Conservation (phyloP, 495 filamentous ascomycete species). For the Tuber aestivum region DNA sequence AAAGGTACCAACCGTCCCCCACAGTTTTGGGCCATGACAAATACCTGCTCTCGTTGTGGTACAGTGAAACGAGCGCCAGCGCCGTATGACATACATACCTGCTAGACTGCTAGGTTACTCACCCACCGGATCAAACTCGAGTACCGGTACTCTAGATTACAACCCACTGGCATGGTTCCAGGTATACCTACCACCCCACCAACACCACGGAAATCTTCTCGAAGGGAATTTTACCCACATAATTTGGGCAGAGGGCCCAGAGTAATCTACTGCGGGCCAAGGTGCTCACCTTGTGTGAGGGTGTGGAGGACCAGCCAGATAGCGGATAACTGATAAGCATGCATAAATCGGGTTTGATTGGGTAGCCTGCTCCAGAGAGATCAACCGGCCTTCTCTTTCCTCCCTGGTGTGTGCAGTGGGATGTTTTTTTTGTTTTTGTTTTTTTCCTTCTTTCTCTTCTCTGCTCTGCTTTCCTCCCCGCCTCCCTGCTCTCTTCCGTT, state of each 20-base stretch:
- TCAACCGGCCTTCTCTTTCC: not conserved
- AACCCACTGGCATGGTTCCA: not conserved
- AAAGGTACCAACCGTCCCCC: not conserved
- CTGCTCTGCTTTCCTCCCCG: not conserved
- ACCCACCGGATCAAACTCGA: too few relatives aligned
- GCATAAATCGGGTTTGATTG: not conserved
- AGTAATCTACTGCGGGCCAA: not conserved
- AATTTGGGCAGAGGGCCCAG: not conserved
- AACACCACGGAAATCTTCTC: conserved; percentile 1
- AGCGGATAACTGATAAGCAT: conserved; percentile 2
- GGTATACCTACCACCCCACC: not conserved
- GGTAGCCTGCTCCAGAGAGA: not conserved
- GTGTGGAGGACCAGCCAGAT: not conserved
- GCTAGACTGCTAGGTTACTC: too few relatives aligned
- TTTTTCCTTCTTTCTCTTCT: too few relatives aligned
- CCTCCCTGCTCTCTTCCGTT: not conserved
- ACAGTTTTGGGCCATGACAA: not conserved
- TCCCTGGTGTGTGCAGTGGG: conserved; percentile 4
- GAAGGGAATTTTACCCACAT: not conserved
- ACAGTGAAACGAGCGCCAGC: not conserved
- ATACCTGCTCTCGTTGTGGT: not conserved
- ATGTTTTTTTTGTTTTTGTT: not conserved
- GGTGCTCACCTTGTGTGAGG: not conserved
- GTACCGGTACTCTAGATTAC: not conserved
- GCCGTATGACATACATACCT: not conserved